Percentiles rank a stretch among this genome's conserved stretches.
These are phyloP conservation scores for Alternaria brassicae DNA, from an alignment of 2,329 filamentous ascomycete genomes.

Conservation along the genomic window DNA sequence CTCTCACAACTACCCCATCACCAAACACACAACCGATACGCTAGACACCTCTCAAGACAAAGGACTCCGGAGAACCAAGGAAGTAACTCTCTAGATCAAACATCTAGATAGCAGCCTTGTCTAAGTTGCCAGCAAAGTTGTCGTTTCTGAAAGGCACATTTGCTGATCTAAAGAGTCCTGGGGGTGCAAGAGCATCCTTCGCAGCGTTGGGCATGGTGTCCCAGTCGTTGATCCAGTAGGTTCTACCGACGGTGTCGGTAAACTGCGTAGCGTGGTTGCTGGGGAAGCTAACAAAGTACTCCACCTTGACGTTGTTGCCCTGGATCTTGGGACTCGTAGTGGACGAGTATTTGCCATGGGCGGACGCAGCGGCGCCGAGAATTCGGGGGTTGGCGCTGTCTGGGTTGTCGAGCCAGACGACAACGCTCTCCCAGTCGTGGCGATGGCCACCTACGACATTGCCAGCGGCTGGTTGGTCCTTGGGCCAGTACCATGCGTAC, in stretches of 20 bases:
- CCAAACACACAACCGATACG: too few species aligned
- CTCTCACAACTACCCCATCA: background rate
- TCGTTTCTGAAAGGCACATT: background rate
- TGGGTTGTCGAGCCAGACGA: background rate
- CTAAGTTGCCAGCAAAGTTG: background rate
- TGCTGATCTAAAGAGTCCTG: background rate
- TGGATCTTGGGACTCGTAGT: background rate
- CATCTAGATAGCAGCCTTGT: background rate
- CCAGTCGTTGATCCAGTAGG: slow-evolving; percentile 5
- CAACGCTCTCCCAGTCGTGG: slow-evolving; percentile 2
- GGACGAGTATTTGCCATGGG: background rate
- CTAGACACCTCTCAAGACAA: too few species aligned
- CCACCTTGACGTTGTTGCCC: background rate
- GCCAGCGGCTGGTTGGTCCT: background rate
- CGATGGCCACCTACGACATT: slow-evolving; percentile 1
- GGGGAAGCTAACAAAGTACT: background rate
- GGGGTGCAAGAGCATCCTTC: background rate
- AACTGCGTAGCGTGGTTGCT: background rate
- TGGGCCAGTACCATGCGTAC: slow-evolving; percentile 9
- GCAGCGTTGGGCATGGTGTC: background rate
- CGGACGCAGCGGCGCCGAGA: background rate
- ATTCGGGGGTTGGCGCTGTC: background rate
- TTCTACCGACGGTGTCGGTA: background rate
- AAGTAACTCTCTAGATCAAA: background rate
- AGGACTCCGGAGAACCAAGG: background rate